Evolutionary conservation across 2,329 filamentous ascomycete species (phyloP).

Genomic region (Tolypocladium pustulatum): DNA sequence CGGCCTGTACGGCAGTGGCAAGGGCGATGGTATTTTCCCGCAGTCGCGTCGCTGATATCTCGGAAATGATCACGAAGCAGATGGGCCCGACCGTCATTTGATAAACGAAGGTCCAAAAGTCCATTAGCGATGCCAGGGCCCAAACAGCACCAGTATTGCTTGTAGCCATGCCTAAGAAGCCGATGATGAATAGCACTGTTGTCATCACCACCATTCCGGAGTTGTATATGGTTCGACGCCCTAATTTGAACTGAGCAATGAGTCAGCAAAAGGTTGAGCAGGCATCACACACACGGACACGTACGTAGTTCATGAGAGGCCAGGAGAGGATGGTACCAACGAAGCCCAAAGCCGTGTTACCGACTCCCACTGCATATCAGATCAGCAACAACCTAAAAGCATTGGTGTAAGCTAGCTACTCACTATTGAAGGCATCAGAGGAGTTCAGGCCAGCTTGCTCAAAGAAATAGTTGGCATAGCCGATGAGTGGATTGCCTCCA

Average conservation of each 20-base stretch:
- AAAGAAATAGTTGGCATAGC: slow-evolving; percentile 42
- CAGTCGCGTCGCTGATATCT: slow-evolving; percentile 24
- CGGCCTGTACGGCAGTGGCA: slow-evolving; percentile 14
- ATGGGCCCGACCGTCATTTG: slow-evolving; percentile 31
- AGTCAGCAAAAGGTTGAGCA: background rate
- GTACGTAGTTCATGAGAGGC: slow-evolving; percentile 23
- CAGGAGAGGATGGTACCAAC: slow-evolving; percentile 28
- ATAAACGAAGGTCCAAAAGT: slow-evolving; percentile 31
- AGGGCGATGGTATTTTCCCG: slow-evolving; percentile 20
- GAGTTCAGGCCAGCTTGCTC: slow-evolving; percentile 19
- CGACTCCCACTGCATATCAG: slow-evolving; percentile 14
- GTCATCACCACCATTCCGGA: slow-evolving; percentile 16
- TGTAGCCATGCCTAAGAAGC: slow-evolving; percentile 24
- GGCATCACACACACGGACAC: background rate
- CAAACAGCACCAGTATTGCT: slow-evolving; percentile 21
- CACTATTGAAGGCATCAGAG: slow-evolving; percentile 11
- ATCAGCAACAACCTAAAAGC: background rate
- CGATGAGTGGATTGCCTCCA: slow-evolving; percentile 52
- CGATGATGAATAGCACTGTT: slow-evolving; percentile 28
- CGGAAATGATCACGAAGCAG: slow-evolving; percentile 28
- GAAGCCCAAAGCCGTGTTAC: slow-evolving; percentile 29
- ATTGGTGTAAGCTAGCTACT: background rate
- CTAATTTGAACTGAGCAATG: slow-evolving; percentile 13
- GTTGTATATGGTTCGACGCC: slow-evolving; percentile 29
- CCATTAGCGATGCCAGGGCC: slow-evolving; percentile 25